Evolutionary conservation across 129 eudicot species (phyloP).

Genomic region (Apium graveolens): DNA sequence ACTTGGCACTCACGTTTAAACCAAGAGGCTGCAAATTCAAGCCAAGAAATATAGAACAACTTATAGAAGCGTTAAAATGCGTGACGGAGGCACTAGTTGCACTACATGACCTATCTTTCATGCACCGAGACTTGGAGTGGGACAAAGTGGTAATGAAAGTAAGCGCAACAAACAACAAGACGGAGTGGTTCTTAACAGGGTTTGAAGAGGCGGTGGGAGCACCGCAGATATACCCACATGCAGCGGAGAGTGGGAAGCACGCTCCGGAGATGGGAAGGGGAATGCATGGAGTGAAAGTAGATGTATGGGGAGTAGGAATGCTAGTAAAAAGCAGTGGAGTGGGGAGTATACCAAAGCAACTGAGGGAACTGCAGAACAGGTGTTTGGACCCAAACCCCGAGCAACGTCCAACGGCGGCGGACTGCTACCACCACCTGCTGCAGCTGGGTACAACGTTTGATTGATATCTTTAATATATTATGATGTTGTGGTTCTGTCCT

Average conservation of each 20-base stretch:
- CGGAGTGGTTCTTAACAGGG: slow-evolving; percentile 58
- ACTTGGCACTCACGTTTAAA: slow-evolving; percentile 39
- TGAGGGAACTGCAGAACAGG: slow-evolving; percentile 67
- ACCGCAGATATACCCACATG: slow-evolving; percentile 59
- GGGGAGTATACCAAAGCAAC: slow-evolving; percentile 43
- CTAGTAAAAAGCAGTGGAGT: slow-evolving; percentile 59
- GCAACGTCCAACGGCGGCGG: slow-evolving; percentile 89
- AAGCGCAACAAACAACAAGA: slow-evolving; percentile 24
- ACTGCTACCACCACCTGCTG: slow-evolving; percentile 79
- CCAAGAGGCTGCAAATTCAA: slow-evolving; percentile 63
- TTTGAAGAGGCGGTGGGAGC: slow-evolving; percentile 66
- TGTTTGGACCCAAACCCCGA: slow-evolving; percentile 79
- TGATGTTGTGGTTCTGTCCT: background rate
- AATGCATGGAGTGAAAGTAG: slow-evolving; percentile 73
- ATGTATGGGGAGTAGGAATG: slow-evolving; percentile 74
- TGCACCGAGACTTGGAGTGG: slow-evolving; percentile 77
- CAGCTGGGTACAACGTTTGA: slow-evolving; percentile 35
- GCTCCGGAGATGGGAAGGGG: slow-evolving; percentile 79
- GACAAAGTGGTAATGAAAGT: slow-evolving; percentile 56
- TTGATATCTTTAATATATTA: background rate
- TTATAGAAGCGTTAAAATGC: slow-evolving; percentile 49
- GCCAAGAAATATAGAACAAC: slow-evolving; percentile 38
- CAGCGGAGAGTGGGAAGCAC: slow-evolving; percentile 27
- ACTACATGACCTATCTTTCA: slow-evolving; percentile 65
- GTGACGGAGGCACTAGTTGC: slow-evolving; percentile 71